Evolutionary conservation across 768 basidiomycete genomes (phyloP), one percentile per base, ranked within the genome.

Genomic region (Trametopsis cervina): DNA sequence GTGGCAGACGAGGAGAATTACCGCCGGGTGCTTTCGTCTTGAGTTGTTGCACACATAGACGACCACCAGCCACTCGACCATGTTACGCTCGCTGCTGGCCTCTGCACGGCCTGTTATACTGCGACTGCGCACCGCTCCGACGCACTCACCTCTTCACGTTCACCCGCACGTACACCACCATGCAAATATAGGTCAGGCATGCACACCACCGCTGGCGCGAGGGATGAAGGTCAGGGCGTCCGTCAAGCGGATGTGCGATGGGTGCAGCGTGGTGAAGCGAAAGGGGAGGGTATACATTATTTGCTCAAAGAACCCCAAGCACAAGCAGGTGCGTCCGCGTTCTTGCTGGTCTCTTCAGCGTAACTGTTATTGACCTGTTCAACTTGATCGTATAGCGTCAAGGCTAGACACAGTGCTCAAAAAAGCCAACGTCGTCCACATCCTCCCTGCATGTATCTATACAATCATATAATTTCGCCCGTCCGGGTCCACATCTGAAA

Each of bases 191-290:
- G 15, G 44, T 3, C 42, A 50, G n/a, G 27, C 57, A 25, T 49
- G 61, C 26, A 57, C 62, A 36, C 72, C 73, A 9, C 53, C 63
- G 5, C 61, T 78, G 18, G 64, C 74, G n/a, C 69, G 87, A 57
- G 91, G 92, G 40, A 94, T 96, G 89, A 99, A 99, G 73, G 93
- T 98, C 50, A 81, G 95, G 54, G 86, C 89, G 20, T 90, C 90
- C 3, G 89, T 98, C 57, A 96, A 94, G 71, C 69, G 80, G 45
- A 88, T 95, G 81, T 99, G 95, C 66, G 91, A 93, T 52, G 90
- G 92, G 11, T 99, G 95, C 69, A 81, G 73, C 55, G 70, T 95
- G 41, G 95, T 97, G 27, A 78, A 76, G 66, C 72, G 94, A 59
- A 92, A 96, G 65, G 93, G 93, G 39, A 81, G 85, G 58, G 78